Evolutionary conservation across 1,139 yeast genomes (phyloP), one percentile per base, ranked within the genome.

Genomic region (Suhomyces panamericanus): DNA sequence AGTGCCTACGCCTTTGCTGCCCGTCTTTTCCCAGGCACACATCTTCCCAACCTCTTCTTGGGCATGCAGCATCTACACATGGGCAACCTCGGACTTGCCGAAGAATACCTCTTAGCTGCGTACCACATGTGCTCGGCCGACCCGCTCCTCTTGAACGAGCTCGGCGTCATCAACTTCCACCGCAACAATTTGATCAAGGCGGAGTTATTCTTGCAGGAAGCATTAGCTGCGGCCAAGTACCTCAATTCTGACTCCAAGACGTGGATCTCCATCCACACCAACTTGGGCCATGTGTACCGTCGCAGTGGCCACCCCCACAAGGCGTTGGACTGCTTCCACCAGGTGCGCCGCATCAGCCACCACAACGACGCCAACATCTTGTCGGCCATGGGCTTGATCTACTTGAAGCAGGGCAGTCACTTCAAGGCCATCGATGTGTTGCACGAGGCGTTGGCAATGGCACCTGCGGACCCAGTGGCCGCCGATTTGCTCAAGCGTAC

Each of bases 1-100:
- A 85, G 96, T 48, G 99, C 99, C 0, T 95, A 91, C 66, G 93
- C 98, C 1, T 91, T 96, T 30, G 98, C 98, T 0, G 91, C 96
- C 0, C 71, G 97, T 48, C 74, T 91, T 41, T 95, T 93, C 59
- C 97, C 96, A 0, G 99, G 99, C 2, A 85, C 95, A 6, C 98
- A 93, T 64, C 67, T 91, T 41, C 99, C 99, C 2, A 83, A 87
- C 55, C 69, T 95, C 48, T 93, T 88, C 58, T 73, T 95, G 40
- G 99, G 99, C 3, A 95, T 93, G 96, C 98, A 95, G 66, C 95
- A 93, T 64, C 69, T 90, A 51, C 91, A 88, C 51, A 85, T 93
- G 81, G 85, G 85, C 60, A 91, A 91, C 56, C 69, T 87, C 42
- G 78, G 83, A 12, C 70, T 93, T 44, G 91, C 98, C 0, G 93